Conservation (phyloP, 106 monocot species). For the Platanthera guangdongensis region DNA sequence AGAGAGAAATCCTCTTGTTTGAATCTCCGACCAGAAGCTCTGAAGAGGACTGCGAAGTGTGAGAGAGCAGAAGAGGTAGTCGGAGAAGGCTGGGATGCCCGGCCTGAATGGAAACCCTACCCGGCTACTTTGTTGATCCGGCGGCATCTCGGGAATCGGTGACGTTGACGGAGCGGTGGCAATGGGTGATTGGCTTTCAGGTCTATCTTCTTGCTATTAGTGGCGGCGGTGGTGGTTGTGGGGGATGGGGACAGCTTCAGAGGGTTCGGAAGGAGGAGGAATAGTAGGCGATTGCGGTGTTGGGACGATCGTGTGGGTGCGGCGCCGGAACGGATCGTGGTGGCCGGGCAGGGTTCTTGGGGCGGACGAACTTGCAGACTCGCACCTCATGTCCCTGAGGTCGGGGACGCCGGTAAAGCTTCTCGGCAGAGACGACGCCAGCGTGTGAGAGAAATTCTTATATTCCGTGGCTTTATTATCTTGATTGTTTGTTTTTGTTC, state of each 20-base stretch:
- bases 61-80: neutral
- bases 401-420: conserved; percentile 88
- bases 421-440: conserved; percentile 83
- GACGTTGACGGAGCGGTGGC: neutral
- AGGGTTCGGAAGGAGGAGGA: conserved; percentile 3
- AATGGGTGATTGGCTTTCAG: neutral
- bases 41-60: neutral
- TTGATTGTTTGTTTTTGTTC: neutral
- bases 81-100: neutral
- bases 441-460: conserved; percentile 56
- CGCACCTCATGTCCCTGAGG: conserved; percentile 83
- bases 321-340: conserved; percentile 86
- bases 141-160: neutral
- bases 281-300: conserved; percentile 26
- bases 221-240: neutral
- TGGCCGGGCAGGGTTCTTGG: conserved; percentile 94
- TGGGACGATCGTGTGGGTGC: conserved; percentile 82
- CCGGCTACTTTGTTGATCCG: neutral
- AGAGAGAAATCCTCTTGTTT: neutral
- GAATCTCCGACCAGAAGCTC: neutral
- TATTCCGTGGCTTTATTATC: neutral
- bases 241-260: conserved; percentile 5
- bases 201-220: no score
- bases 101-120: conserved; percentile 4
- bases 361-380: conserved; percentile 62